A percentile compares a stretch with the other conserved stretches of the same genome.
phyloP scores from a whole-genome alignment of 257 asterid species.

The Solanum medicagineum region DNA sequence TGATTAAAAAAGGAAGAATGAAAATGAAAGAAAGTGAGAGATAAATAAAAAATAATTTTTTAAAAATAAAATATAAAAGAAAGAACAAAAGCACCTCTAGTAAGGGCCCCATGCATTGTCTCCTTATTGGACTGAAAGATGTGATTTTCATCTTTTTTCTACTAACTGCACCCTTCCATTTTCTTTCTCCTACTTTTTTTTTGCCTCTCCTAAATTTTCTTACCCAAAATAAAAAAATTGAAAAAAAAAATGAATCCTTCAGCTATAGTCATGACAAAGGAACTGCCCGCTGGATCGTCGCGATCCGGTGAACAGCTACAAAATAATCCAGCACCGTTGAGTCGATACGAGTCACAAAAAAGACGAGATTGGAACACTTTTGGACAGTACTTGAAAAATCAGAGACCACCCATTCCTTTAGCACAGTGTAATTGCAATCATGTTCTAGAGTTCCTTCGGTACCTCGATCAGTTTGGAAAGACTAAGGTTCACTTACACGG shows the following conservation, averaged over 20 bases:
- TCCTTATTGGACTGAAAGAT: conserved; percentile 41
- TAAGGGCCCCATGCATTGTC: conserved; percentile 56
- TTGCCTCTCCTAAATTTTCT: conserved; percentile 9
- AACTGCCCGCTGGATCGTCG: conserved; percentile 25
- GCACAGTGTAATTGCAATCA: conserved; percentile 65
- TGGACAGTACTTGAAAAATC: conserved; percentile 74
- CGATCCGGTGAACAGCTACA: conserved; percentile 18
- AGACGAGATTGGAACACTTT: conserved; percentile 91
- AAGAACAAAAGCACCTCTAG: conserved; percentile 45
- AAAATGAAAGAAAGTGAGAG: conserved; percentile 5
- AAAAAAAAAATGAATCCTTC: conserved; percentile 24
- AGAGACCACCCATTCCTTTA: conserved; percentile 55
- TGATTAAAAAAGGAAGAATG: neutral
- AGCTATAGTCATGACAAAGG: conserved; percentile 8
- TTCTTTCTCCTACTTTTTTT: conserved; percentile 3
- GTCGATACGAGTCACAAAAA: conserved; percentile 86
- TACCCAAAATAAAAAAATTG: conserved; percentile 13
- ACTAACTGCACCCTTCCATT: conserved; percentile 25
- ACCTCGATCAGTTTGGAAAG: conserved; percentile 80
- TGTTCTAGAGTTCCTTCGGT: conserved; percentile 75
- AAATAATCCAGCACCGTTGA: conserved; percentile 24
- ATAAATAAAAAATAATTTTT: conserved; percentile 17
- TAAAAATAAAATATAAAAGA: conserved; percentile 7
- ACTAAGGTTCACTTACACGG: conserved; percentile 84
- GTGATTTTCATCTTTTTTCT: conserved; percentile 35